Evolutionary conservation across 1,284 basidiomycete genomes (phyloP).

Genomic region (Inonotus obliquus): DNA sequence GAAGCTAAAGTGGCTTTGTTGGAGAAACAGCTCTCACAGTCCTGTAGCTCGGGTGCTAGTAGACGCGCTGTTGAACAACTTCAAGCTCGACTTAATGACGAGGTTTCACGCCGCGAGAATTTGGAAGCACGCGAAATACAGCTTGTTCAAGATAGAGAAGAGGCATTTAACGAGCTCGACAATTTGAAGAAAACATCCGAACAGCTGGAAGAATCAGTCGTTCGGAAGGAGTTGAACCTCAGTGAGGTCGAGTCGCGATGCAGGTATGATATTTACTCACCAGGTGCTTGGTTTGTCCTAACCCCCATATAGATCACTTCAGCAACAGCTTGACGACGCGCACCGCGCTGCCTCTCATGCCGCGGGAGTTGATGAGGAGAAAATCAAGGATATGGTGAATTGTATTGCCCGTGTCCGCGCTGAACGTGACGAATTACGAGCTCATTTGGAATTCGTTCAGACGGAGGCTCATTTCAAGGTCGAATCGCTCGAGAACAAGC

Average conservation of each 20-base stretch:
- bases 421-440: conserved; percentile 66
- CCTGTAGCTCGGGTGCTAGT: conserved; percentile 31
- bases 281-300: background rate
- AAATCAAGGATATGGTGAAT: conserved; percentile 50
- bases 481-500: conserved; percentile 51
- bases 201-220: conserved; percentile 27
- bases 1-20: conserved; percentile 53
- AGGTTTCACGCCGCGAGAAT: conserved; percentile 36
- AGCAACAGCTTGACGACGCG: conserved; percentile 19
- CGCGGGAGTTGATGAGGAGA: conserved; percentile 25
- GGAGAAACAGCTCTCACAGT: conserved; percentile 39
- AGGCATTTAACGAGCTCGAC: conserved; percentile 39
- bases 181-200: conserved; percentile 30
- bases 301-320: conserved; percentile 22
- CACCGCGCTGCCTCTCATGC: background rate
- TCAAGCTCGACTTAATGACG: conserved; percentile 39
- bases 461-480: conserved; percentile 67
- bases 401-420: conserved; percentile 62
- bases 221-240: conserved; percentile 28
- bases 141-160: conserved; percentile 42
- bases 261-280: conserved; percentile 11
- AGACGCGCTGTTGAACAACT: conserved; percentile 37
- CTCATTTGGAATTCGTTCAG: conserved; percentile 65
- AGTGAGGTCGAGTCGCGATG: conserved; percentile 26
- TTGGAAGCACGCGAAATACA: conserved; percentile 33